phyloP scores from a whole-genome alignment of 371 early-diverging fungal genomes.

The Mucor ambiguus region DNA sequence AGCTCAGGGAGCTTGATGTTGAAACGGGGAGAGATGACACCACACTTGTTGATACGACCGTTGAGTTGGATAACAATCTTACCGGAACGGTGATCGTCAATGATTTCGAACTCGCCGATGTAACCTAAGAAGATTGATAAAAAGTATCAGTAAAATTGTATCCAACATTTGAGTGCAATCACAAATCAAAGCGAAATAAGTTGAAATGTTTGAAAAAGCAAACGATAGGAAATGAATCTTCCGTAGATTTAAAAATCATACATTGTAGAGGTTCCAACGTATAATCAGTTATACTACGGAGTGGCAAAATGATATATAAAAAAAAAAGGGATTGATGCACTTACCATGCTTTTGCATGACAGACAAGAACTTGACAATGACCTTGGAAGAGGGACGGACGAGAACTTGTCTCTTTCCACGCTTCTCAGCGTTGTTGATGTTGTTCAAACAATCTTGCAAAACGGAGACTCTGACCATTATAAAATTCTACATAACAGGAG shows the following conservation, averaged over 20 bases:
- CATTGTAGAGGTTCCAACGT: conserved; percentile 45
- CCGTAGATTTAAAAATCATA: conserved; percentile 77
- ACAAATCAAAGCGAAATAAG: conserved; percentile 7
- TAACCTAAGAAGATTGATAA: conserved; percentile 70
- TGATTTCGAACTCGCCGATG: conserved; percentile 98
- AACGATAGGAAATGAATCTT: conserved; percentile 45
- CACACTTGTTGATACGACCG: conserved; percentile 99
- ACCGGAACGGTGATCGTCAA: conserved; percentile 99
- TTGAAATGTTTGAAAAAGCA: conserved; percentile 35
- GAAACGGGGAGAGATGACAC: conserved; percentile 99
- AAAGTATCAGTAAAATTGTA: conserved; percentile 2
- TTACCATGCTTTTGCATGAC: conserved; percentile 99
- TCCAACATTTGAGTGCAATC: conserved; percentile 12
- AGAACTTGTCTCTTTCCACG: conserved; percentile 98
- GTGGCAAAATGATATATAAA: background rate
- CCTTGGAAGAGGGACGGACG: conserved; percentile 96
- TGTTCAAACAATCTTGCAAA: conserved; percentile 95
- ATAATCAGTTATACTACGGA: conserved; percentile 77
- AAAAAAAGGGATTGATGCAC: conserved; percentile 22
- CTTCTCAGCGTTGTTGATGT: conserved; percentile 99
- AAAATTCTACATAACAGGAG: conserved; percentile 10
- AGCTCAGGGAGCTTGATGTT: conserved; percentile 94
- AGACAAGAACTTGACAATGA: conserved; percentile 97
- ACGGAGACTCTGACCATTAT: conserved; percentile 53
- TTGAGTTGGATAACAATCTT: conserved; percentile 99